phyloP scores from a whole-genome alignment of 1,284 basidiomycete genomes.

The Erythrobasidium hasegawianum region DNA sequence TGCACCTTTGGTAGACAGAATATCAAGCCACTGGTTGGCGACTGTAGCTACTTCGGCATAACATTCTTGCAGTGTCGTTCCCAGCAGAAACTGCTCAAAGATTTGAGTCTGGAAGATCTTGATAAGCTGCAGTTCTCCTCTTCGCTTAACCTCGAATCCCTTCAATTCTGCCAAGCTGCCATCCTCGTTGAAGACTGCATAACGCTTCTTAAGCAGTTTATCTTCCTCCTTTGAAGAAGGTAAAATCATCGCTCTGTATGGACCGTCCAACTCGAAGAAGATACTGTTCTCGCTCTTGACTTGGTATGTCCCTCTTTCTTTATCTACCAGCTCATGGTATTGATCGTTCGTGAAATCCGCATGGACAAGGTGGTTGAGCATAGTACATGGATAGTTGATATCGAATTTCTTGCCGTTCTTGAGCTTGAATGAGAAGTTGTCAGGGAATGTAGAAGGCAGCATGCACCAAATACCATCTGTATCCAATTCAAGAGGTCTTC shows the following conservation, averaged over 20 bases:
- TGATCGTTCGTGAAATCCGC: constrained; percentile 95
- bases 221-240: constrained; percentile 99
- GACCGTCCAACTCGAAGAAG: constrained; percentile 98
- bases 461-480: constrained; percentile 99
- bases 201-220: constrained; percentile 97
- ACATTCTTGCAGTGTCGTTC: constrained; percentile 88
- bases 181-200: constrained; percentile 99
- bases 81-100: constrained; percentile 95
- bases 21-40: constrained; percentile 96
- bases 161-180: constrained; percentile 95
- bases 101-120: constrained; percentile 99
- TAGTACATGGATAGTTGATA: constrained; percentile 98
- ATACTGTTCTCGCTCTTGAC: constrained; percentile 98
- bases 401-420: constrained; percentile 78
- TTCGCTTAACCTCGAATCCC: constrained; percentile 97
- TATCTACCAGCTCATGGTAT: constrained; percentile 84
- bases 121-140: constrained; percentile 97
- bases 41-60: constrained; percentile 90
- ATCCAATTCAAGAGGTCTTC: constrained; percentile 92
- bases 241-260: constrained; percentile 98
- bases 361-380: constrained; percentile 98
- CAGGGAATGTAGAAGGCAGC: constrained; percentile 95
- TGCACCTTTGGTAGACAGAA: constrained; percentile 81
- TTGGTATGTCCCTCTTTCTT: constrained; percentile 74
- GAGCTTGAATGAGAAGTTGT: constrained; percentile 95